Percentiles rank a stretch among this genome's conserved stretches.
phyloP scores from a whole-genome alignment of 208 protist species.

The Trypanosoma caninum region DNA sequence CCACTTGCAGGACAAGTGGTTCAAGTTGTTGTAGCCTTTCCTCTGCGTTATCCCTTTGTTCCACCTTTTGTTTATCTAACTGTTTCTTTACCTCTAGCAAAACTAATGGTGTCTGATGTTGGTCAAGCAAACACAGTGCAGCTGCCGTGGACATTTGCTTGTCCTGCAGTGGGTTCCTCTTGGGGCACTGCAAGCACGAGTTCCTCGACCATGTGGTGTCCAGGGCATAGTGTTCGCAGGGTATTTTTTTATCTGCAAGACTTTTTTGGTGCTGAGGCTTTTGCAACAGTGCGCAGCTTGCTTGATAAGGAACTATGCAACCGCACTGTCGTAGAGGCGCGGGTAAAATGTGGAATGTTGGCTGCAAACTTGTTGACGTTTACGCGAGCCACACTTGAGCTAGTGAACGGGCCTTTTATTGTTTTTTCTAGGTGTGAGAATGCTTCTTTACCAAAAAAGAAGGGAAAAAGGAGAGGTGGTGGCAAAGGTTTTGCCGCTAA shows the following conservation, averaged over 20 bases:
- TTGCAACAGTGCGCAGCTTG: slow-evolving; percentile 19
- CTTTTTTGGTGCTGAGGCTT: slow-evolving; percentile 38
- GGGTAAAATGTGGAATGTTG: slow-evolving; percentile 15
- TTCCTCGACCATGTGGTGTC: slow-evolving; percentile 18
- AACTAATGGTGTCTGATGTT: slow-evolving; percentile 30
- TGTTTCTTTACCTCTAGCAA: slow-evolving; percentile 36
- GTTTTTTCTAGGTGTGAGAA: not conserved
- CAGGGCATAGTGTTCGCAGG: slow-evolving; percentile 21
- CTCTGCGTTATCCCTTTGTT: slow-evolving; percentile 43
- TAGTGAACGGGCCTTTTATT: slow-evolving; percentile 11
- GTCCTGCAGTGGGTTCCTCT: not conserved
- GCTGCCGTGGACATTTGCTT: slow-evolving; percentile 15
- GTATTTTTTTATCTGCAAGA: slow-evolving; percentile 24
- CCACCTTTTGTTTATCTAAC: slow-evolving; percentile 32
- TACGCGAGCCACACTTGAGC: not conserved
- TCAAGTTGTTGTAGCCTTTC: slow-evolving; percentile 37
- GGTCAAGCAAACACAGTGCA: slow-evolving; percentile 42
- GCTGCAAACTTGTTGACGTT: not conserved
- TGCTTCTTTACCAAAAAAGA: not conserved
- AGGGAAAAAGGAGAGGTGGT: not conserved
- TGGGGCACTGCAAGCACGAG: not conserved
- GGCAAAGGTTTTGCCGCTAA: no score
- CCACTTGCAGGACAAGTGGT: slow-evolving; percentile 39
- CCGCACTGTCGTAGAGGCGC: slow-evolving; percentile 19
- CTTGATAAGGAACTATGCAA: slow-evolving; percentile 31